A percentile compares a stretch with the other conserved stretches of the same genome.
These are phyloP conservation scores for Hypomyces perniciosus DNA, from an alignment of 2,329 filamentous ascomycete genomes.

Conservation along the genomic window DNA sequence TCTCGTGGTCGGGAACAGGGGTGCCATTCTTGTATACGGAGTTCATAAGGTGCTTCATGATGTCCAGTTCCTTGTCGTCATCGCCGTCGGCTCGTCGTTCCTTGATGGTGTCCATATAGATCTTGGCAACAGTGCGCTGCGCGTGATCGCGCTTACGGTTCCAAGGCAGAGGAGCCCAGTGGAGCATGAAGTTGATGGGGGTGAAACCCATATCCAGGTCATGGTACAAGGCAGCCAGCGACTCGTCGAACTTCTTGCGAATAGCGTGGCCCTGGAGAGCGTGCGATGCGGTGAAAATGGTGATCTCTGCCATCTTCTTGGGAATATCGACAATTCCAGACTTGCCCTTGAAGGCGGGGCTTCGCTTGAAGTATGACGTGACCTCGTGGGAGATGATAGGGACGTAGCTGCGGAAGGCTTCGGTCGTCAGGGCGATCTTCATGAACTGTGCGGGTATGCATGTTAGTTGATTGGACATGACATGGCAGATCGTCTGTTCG, in stretches of 20 bases:
- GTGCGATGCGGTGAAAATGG: conserved; percentile 83
- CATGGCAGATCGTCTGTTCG: background rate
- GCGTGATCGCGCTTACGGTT: conserved; percentile 77
- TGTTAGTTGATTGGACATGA: conserved; percentile 11
- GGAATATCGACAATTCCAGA: conserved; percentile 67
- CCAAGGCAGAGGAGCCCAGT: conserved; percentile 84
- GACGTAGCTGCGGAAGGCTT: conserved; percentile 70
- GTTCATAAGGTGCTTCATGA: conserved; percentile 87
- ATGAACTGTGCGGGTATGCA: conserved; percentile 51
- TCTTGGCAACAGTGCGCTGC: conserved; percentile 71
- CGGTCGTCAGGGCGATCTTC: conserved; percentile 72
- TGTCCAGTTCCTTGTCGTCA: conserved; percentile 57
- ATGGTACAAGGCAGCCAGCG: conserved; percentile 77
- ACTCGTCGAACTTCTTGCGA: conserved; percentile 71
- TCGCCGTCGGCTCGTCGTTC: conserved; percentile 53
- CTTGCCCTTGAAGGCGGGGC: conserved; percentile 59
- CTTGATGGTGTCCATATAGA: conserved; percentile 77
- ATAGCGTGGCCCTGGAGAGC: conserved; percentile 81
- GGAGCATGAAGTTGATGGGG: conserved; percentile 83
- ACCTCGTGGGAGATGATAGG: conserved; percentile 72
- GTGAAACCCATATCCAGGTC: conserved; percentile 87
- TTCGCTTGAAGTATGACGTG: conserved; percentile 63
- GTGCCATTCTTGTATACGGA: conserved; percentile 79
- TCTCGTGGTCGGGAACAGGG: conserved; percentile 72
- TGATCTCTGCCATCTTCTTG: conserved; percentile 75